Percentiles rank a stretch among this genome's conserved stretches.
Evolutionary conservation across 805 yeast genomes (phyloP).

Genomic region (Cyberlindnera meyerae): DNA sequence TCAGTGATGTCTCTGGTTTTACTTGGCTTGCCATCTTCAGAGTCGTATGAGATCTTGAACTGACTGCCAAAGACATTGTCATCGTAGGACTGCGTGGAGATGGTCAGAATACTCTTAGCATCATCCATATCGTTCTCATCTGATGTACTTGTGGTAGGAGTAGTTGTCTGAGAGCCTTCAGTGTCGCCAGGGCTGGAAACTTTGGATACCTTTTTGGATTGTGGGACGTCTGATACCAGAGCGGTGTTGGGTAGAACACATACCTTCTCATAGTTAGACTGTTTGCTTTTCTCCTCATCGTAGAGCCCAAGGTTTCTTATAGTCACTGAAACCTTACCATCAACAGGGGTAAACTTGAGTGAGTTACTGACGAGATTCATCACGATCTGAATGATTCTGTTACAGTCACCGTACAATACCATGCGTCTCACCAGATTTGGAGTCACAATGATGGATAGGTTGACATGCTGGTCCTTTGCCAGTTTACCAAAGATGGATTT

Average conservation of each 20-base stretch:
- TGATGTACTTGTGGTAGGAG: no score
- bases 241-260: conserved; percentile 29
- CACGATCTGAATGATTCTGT: conserved; percentile 83
- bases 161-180: conserved; percentile 7
- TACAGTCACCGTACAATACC: conserved; percentile 81
- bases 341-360: conserved; percentile 85
- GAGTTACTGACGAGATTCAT: conserved; percentile 92
- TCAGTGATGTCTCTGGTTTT: conserved; percentile 22
- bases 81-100: conserved; percentile 35
- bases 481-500: conserved; percentile 79
- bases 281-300: conserved; percentile 47
- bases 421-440: conserved; percentile 60
- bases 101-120: conserved; percentile 18
- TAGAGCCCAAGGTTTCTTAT: conserved; percentile 67
- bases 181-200: conserved; percentile 11
- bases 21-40: conserved; percentile 15
- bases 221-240: conserved; percentile 1
- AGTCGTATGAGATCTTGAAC: conserved; percentile 27
- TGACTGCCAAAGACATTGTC: conserved; percentile 41
- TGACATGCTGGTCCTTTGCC: conserved; percentile 73
- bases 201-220: conserved; percentile 1
- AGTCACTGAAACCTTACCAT: conserved; percentile 69
- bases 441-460: conserved; percentile 52
- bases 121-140: conserved; percentile 11
- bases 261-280: conserved; percentile 40